Evolutionary conservation across 768 basidiomycete species (phyloP).

Genomic region (Saitozyma podzolica): DNA sequence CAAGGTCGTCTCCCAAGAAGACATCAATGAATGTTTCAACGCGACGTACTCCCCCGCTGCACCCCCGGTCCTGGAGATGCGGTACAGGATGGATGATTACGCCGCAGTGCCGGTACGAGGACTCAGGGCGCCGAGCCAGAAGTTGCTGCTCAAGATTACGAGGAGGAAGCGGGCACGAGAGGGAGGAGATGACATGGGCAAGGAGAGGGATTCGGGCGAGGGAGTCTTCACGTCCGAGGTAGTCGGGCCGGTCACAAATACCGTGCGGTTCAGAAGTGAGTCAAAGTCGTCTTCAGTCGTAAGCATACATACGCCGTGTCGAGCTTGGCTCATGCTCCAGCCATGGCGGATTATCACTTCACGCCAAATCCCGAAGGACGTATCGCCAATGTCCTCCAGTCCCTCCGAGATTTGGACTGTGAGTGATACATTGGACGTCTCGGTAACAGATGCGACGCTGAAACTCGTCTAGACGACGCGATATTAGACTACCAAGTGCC

Average conservation of each 20-base stretch:
- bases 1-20: constrained; percentile 65
- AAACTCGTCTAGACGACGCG: constrained; percentile 62
- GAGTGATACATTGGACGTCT: constrained; percentile 23
- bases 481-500: constrained; percentile 71
- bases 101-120: constrained; percentile 84
- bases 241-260: constrained; percentile 74
- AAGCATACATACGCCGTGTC: neutral
- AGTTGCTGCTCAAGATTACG: constrained; percentile 80
- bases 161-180: constrained; percentile 58
- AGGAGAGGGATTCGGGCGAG: constrained; percentile 19
- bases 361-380: constrained; percentile 72
- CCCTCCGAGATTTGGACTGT: constrained; percentile 85
- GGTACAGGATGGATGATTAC: constrained; percentile 69
- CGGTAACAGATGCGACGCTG: neutral
- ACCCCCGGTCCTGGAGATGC: constrained; percentile 66
- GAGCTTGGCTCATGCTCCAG: constrained; percentile 54
- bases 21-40: constrained; percentile 72
- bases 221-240: constrained; percentile 49
- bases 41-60: constrained; percentile 2
- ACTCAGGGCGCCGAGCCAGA: constrained; percentile 71
- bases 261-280: constrained; percentile 86
- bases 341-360: constrained; percentile 92
- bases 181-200: constrained; percentile 50
- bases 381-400: constrained; percentile 65
- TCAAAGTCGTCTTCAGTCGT: constrained; percentile 17